Percentiles rank a stretch among this genome's conserved stretches.
Conservation (phyloP, 495 filamentous ascomycete genomes). For the Aspergillus coremiiformis region DNA sequence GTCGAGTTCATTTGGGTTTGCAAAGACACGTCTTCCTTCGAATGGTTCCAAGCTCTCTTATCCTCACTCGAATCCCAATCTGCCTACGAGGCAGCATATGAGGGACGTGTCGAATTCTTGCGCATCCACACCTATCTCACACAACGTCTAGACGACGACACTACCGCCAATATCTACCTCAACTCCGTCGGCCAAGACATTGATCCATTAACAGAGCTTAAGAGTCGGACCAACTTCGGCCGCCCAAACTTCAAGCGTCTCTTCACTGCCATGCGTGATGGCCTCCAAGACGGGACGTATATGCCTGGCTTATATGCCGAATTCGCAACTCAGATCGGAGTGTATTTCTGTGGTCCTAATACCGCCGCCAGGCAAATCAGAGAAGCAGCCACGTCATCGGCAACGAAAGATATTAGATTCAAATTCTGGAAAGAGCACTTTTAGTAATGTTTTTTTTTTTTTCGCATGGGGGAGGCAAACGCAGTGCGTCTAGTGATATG, state of each 20-base stretch:
- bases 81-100: conserved; percentile 55
- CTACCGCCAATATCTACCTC: conserved; percentile 90
- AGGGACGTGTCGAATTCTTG: conserved; percentile 75
- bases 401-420: conserved; percentile 73
- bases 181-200: conserved; percentile 82
- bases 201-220: conserved; percentile 89
- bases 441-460: conserved; percentile 19
- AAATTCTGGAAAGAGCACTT: conserved; percentile 99
- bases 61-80: conserved; percentile 87
- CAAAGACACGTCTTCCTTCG: conserved; percentile 91
- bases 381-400: conserved; percentile 64
- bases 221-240: conserved; percentile 87
- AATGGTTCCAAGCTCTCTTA: conserved; percentile 96
- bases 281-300: conserved; percentile 78
- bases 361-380: conserved; percentile 77
- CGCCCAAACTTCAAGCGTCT: conserved; percentile 82
- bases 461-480: background rate
- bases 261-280: conserved; percentile 78
- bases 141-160: conserved; percentile 83
- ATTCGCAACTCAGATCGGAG: conserved; percentile 76
- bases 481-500: background rate
- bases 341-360: conserved; percentile 94
- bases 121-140: conserved; percentile 98
- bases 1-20: conserved; percentile 99
- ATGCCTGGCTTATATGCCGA: conserved; percentile 66